These are phyloP conservation scores for Mentha longifolia DNA, from an alignment of 257 asterid genomes.

Conservation along the genomic window DNA sequence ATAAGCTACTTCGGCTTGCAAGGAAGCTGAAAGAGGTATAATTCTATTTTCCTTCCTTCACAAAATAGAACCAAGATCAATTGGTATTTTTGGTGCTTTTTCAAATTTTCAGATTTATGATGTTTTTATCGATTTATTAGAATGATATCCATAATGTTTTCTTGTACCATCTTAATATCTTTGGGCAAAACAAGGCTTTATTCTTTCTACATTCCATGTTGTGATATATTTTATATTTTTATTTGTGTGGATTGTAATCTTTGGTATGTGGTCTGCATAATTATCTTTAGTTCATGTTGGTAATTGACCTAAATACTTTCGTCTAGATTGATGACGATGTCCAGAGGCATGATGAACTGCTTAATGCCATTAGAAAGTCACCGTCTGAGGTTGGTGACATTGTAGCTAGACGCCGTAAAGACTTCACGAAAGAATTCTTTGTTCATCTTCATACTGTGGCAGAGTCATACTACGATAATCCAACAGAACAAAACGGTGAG, in stretches of 20 bases:
- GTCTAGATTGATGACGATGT: constrained; percentile 80
- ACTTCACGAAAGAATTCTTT: constrained; percentile 92
- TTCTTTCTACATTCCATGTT: constrained; percentile 12
- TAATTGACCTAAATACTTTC: constrained; percentile 27
- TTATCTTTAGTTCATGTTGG: constrained; percentile 16
- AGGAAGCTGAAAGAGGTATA: constrained; percentile 92
- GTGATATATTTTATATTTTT: not conserved
- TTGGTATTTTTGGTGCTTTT: not conserved
- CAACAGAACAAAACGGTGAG: constrained; percentile 83
- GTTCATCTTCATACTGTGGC: constrained; percentile 80
- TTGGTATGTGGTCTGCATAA: constrained; percentile 8
- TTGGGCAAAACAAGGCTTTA: constrained; percentile 5
- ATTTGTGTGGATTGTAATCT: not conserved
- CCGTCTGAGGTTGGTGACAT: constrained; percentile 72
- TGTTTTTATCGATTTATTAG: constrained; percentile 6
- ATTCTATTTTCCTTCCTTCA: not conserved
- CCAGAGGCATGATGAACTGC: constrained; percentile 84
- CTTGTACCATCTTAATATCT: not conserved
- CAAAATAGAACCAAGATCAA: not conserved
- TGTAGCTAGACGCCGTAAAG: constrained; percentile 87
- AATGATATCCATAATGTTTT: not conserved
- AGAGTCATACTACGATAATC: constrained; percentile 74
- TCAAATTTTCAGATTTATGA: not conserved
- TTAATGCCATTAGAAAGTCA: constrained; percentile 60
- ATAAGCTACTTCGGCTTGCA: constrained; percentile 70